Percentiles rank a stretch among this genome's conserved stretches.
Evolutionary conservation across 2,329 filamentous ascomycete genomes (phyloP).

Genomic region (Neopestalotiopsis clavispora): DNA sequence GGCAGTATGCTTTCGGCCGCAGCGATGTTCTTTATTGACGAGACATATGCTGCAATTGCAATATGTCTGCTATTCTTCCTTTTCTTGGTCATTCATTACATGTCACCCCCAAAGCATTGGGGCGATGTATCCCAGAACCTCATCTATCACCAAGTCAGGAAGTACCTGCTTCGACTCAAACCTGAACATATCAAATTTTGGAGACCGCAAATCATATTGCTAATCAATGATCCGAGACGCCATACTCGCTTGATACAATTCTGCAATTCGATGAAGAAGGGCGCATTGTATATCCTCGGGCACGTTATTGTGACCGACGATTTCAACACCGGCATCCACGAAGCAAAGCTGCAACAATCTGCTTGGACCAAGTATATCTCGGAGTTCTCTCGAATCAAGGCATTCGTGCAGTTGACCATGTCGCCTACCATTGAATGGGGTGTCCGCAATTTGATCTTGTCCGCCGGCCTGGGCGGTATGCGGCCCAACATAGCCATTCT

Average conservation of each 20-base stretch:
- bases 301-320: conserved; percentile 88
- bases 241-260: conserved; percentile 88
- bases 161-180: conserved; percentile 81
- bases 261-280: conserved; percentile 90
- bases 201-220: conserved; percentile 84
- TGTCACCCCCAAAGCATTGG: conserved; percentile 85
- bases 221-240: conserved; percentile 81
- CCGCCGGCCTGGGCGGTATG: conserved; percentile 85
- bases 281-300: conserved; percentile 81
- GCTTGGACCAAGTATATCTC: conserved; percentile 85
- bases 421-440: conserved; percentile 86
- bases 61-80: conserved; percentile 76
- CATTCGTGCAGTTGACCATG: conserved; percentile 86
- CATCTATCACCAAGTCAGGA: conserved; percentile 85
- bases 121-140: conserved; percentile 88
- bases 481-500: conserved; percentile 84
- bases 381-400: conserved; percentile 84
- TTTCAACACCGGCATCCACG: conserved; percentile 77
- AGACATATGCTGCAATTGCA: conserved; percentile 76
- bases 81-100: conserved; percentile 85
- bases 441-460: conserved; percentile 79
- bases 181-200: conserved; percentile 95
- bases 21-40: conserved; percentile 91
- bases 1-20: conserved; percentile 77
- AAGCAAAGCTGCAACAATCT: conserved; percentile 79